Evolutionary conservation across 345 rosid genomes (phyloP).

Genomic region (Hibiscus syriacus): DNA sequence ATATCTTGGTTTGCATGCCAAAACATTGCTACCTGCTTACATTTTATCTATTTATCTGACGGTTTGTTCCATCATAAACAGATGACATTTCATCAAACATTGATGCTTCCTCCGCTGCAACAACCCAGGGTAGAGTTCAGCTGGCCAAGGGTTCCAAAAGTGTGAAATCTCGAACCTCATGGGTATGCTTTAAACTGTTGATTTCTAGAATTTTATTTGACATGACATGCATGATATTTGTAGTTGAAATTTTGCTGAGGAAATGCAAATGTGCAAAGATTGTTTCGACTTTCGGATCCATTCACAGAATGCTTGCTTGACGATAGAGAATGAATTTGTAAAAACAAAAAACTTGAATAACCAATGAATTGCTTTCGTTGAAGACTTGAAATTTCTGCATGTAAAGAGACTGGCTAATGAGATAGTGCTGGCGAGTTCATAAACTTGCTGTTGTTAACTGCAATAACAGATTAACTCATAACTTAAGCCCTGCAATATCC

Average conservation of each 20-base stretch:
- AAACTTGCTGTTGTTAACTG: not conserved
- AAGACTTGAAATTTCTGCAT: not conserved
- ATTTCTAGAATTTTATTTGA: not conserved
- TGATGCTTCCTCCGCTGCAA: slow-evolving; percentile 40
- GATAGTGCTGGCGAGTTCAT: not conserved
- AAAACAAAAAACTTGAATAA: not conserved
- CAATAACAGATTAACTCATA: not conserved
- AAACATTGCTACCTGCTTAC: not conserved
- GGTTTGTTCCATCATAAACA: slow-evolving; percentile 15
- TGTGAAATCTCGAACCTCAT: slow-evolving; percentile 46
- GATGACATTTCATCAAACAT: slow-evolving; percentile 59
- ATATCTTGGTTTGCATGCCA: slow-evolving; percentile 6
- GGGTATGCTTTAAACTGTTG: slow-evolving; percentile 33
- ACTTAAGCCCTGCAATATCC: not conserved
- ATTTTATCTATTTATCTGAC: not conserved
- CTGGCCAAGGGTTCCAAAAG: slow-evolving; percentile 49
- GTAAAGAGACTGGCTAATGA: slow-evolving; percentile 1
- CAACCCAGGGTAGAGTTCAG: slow-evolving; percentile 46
- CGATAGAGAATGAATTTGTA: not conserved
- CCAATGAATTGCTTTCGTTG: not conserved
- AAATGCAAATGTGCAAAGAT: not conserved
- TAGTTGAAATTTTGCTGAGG: not conserved
- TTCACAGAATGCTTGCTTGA: not conserved
- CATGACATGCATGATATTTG: not conserved
- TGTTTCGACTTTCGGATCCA: not conserved